Evolutionary conservation across 1,139 yeast genomes (phyloP).

Genomic region (Tardiomyces depauwii): DNA sequence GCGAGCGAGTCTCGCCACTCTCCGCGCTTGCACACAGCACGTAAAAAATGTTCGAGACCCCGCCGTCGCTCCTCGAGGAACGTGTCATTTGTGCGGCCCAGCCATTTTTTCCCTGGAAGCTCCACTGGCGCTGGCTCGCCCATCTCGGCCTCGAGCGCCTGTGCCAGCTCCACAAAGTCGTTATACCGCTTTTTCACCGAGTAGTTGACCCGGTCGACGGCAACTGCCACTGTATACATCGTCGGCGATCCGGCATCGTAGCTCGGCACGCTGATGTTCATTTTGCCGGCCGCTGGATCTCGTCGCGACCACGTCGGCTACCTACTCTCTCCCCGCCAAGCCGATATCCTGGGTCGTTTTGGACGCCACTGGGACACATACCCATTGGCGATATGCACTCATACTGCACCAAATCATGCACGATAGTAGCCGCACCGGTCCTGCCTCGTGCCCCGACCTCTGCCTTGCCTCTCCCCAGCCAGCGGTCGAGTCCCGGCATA

Average conservation of each 20-base stretch:
- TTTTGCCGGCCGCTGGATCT: conserved; percentile 1
- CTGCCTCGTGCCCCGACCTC: too few species aligned
- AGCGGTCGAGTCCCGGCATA: too few species aligned
- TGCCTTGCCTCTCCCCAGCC: too few species aligned
- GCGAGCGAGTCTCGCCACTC: conserved; percentile 25
- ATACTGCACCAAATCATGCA: too few species aligned
- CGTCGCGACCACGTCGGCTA: neutral
- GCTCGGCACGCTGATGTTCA: conserved; percentile 22
- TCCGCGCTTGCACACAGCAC: conserved; percentile 22
- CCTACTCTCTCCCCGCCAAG: too few species aligned
- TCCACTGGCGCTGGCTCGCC: conserved; percentile 36
- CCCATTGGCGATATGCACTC: too few species aligned
- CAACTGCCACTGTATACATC: conserved; percentile 27
- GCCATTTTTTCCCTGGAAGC: conserved; percentile 34
- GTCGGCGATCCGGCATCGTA: conserved; percentile 27
- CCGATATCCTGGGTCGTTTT: too few species aligned
- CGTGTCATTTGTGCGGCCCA: conserved; percentile 17
- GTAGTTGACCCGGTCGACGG: conserved; percentile 19
- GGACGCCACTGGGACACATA: too few species aligned
- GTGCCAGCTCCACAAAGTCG: conserved; percentile 40
- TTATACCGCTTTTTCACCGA: conserved; percentile 35
- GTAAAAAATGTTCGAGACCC: conserved; percentile 23
- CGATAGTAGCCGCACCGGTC: too few species aligned
- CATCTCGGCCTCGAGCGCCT: conserved; percentile 34
- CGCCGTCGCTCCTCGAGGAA: conserved; percentile 23